phyloP scores from a whole-genome alignment of 2,329 filamentous ascomycete genomes.

The Akanthomyces dipterigenus region DNA sequence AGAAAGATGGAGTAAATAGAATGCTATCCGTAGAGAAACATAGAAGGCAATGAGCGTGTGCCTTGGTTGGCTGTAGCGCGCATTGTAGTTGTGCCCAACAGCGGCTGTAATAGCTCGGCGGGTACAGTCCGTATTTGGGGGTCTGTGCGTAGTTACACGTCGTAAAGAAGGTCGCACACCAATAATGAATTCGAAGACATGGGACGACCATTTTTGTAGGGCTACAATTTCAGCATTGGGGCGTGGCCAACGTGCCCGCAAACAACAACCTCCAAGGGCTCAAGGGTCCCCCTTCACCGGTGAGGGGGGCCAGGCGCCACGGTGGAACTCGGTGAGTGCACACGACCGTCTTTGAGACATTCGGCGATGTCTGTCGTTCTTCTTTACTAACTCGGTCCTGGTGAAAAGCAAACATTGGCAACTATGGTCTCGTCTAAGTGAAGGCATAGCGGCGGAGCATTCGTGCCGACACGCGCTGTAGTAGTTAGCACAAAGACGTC shows the following conservation, averaged over 20 bases:
- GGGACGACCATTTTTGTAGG: not conserved
- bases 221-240: no score
- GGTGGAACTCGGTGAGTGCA: not conserved
- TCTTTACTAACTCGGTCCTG: not conserved
- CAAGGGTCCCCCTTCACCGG: not conserved
- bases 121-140: not conserved
- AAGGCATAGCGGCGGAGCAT: not conserved
- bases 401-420: no score
- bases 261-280: not conserved
- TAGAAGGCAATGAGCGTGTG: not conserved
- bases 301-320: not conserved
- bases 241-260: not conserved
- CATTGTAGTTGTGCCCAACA: not conserved
- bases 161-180: not conserved
- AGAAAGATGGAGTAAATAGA: not conserved
- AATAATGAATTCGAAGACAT: no score
- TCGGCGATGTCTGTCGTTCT: not conserved
- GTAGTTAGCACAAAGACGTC: no score
- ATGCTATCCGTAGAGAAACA: not conserved
- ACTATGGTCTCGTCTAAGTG: not conserved
- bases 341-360: not conserved
- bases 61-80: not conserved
- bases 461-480: no score
- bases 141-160: not conserved
- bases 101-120: not conserved